Base-by-base conservation (phyloP, 1,284 basidiomycete genomes). In the Sanghuangporus weigelae region DNA sequence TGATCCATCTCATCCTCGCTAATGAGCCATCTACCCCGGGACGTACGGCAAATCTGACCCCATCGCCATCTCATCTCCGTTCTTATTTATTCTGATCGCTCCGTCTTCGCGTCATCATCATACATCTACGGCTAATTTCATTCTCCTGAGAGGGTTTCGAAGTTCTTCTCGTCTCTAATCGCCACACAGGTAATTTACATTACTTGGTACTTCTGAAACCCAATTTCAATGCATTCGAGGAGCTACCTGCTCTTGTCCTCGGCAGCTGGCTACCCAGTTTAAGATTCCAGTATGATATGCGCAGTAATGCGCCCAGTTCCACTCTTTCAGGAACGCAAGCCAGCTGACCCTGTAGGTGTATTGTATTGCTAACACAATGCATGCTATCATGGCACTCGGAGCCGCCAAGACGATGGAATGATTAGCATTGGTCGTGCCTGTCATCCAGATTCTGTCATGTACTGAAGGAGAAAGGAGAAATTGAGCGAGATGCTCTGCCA, bases 1-100 rank as follows among this genome's bases (percentile, higher is more conserved):
- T 54, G 53, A 54, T 54, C 53, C 53, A 54, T 54, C 53, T 31
- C 31, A 54, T 54, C 53, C 53, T 54, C 53, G 53, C 53, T 31
- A 54, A 54, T 54, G 53, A 14, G 53, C 31, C 53, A 31, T 46
- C 44, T 35, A 7, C 26, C 53, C 53, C 53, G 53, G 53, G 14
- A 54, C 31, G 5, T 14, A 38, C 53, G 53, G 53, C 53, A 38
- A 31, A 23, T 36, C 38, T 36, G 11, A 12, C 11, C 53, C 11
- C 53, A 54, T 54, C 53, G 53, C 53, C 53, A 11, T 54, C 53
- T 54, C 53, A 54, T 54, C 53, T 35, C 53, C 53, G 31, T 54
- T 38, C 26, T 31, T 31, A 31, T 31, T 54, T 54, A 54, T 54
- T 54, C 53, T 31, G 53, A 36, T 54, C 31, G 14, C 44, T 46